Percentiles rank a stretch among this genome's conserved stretches.
Conservation (phyloP, 1,284 basidiomycete genomes). For the Apiotrichum sp. region DNA sequence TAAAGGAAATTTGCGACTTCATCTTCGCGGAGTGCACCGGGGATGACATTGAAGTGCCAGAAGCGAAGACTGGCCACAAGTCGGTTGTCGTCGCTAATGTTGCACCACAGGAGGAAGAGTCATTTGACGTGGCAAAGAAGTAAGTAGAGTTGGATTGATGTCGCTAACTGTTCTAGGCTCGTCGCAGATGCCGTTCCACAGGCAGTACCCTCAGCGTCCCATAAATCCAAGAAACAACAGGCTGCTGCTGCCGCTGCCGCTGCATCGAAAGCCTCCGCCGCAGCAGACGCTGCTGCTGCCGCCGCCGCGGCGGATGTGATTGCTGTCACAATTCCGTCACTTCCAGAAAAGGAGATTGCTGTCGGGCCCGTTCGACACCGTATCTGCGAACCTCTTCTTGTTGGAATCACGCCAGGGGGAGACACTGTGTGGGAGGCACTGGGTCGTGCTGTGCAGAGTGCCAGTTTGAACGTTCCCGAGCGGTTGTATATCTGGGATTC, state of each 20-base stretch:
- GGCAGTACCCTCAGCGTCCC: conserved; percentile 21
- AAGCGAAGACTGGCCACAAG: conserved; percentile 15
- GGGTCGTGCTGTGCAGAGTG: conserved; percentile 32
- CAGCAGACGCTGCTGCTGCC: conserved; percentile 56
- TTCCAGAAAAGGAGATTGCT: conserved; percentile 65
- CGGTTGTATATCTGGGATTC: conserved; percentile 71
- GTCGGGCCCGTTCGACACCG: conserved; percentile 82
- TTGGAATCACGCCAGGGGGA: conserved; percentile 47
- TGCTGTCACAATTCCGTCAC: conserved; percentile 55
- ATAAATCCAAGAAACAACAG: conserved; percentile 52
- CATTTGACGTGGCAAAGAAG: conserved; percentile 55
- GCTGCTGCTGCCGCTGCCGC: conserved; percentile 57
- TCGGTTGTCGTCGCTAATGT: conserved; percentile 19
- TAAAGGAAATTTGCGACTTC: conserved; percentile 33
- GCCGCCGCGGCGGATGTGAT: conserved; percentile 32
- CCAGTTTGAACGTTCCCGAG: conserved; percentile 48
- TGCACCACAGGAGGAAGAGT: conserved; percentile 63
- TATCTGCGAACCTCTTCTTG: conserved; percentile 80
- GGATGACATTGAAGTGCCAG: conserved; percentile 40
- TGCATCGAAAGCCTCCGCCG: conserved; percentile 53
- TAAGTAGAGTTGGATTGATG: conserved; percentile 34
- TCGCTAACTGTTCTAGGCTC: conserved; percentile 16
- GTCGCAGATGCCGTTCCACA: conserved; percentile 31
- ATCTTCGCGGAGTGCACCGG: conserved; percentile 38
- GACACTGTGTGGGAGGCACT: conserved; percentile 51